phyloP scores from a whole-genome alignment of 495 filamentous ascomycete genomes.

The Aspergillus affinis region DNA sequence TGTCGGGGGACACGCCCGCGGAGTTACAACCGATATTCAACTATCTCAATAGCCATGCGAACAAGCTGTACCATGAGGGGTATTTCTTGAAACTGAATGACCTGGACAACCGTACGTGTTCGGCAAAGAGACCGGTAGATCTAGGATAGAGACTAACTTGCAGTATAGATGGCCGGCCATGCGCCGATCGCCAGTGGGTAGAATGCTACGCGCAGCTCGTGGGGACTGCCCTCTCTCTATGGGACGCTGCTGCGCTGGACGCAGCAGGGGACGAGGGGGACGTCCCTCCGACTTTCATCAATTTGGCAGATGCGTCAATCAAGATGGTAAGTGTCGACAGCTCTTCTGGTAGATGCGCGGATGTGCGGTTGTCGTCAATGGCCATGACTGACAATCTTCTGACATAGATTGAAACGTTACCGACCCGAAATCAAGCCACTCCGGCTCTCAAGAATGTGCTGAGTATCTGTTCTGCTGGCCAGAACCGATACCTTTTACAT shows the following conservation, averaged over 20 bases:
- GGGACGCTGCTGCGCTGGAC: slow-evolving; percentile 94
- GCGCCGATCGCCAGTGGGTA: slow-evolving; percentile 83
- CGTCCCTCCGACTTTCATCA: slow-evolving; percentile 92
- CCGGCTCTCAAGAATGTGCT: slow-evolving; percentile 88
- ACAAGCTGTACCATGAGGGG: slow-evolving; percentile 96
- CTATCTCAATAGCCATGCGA: slow-evolving; percentile 90
- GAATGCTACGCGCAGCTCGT: slow-evolving; percentile 98
- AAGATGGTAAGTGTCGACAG: slow-evolving; percentile 71
- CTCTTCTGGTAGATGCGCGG: too few species aligned
- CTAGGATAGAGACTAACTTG: slow-evolving; percentile 11
- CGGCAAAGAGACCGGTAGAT: background rate
- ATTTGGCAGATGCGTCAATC: slow-evolving; percentile 93
- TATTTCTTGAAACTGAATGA: slow-evolving; percentile 97
- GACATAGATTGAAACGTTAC: slow-evolving; percentile 80
- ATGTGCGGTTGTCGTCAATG: background rate
- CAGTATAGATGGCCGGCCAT: slow-evolving; percentile 75
- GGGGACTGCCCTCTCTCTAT: slow-evolving; percentile 90
- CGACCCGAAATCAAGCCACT: slow-evolving; percentile 71
- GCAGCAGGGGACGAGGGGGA: slow-evolving; percentile 78
- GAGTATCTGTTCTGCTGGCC: slow-evolving; percentile 90
- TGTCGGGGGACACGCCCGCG: slow-evolving; percentile 79
- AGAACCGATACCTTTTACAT: slow-evolving; percentile 92
- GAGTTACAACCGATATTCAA: slow-evolving; percentile 94
- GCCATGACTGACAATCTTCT: slow-evolving; percentile 10
- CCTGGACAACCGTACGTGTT: slow-evolving; percentile 74